Base-by-base conservation (phyloP, 768 basidiomycete species). In the Termitomyces sp. region DNA sequence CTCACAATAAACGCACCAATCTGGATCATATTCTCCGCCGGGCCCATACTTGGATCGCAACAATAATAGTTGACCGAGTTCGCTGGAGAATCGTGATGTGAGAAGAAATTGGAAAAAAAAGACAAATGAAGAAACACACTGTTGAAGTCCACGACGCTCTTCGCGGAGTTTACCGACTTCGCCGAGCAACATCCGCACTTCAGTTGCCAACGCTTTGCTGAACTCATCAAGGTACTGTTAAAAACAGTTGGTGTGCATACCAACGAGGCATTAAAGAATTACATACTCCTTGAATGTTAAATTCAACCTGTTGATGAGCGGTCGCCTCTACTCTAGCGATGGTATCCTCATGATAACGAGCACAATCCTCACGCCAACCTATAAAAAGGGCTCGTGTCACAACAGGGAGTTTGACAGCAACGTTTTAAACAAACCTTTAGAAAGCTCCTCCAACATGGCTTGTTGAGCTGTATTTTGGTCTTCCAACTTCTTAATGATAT, bases 81-180 rank as follows among this genome's bases (percentile, higher is more conserved):
- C 90, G 67, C 92, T 92, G 64, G 11, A 64, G 42, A 48, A 31
- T 31, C 7, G 0, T 15, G 62, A n/a, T 62, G 17, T 40, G 34
- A 51, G 46, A 48, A 50, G 34, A 0, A 20, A 0, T 15, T 38
- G 20, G 25, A 25, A 25, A 10, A 15, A 10, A 59, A n/a, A 65
- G 55, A 56, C 34, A 50, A 0, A 38, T 6, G 15, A 53, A 15
- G 36, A 50, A 25, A 83, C 90, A 53, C 75, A 94, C 92, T 88
- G 85, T 77, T 92, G 89, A 29, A 93, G 77, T 29, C 81, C 83
- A 47, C 92, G 85, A 67, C 87, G 82, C 68, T 94, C 88, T 73
- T 92, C 89, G 4, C 90, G 85, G 50, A 94, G 77, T 66, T 88
- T 90, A 45, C 92, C 91, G 45, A 94, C 92, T 76, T 94, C 92